Percentiles rank a stretch among this genome's conserved stretches.
phyloP scores from a whole-genome alignment of 192 early-diverging fungal genomes.

The Backusella westeae region DNA sequence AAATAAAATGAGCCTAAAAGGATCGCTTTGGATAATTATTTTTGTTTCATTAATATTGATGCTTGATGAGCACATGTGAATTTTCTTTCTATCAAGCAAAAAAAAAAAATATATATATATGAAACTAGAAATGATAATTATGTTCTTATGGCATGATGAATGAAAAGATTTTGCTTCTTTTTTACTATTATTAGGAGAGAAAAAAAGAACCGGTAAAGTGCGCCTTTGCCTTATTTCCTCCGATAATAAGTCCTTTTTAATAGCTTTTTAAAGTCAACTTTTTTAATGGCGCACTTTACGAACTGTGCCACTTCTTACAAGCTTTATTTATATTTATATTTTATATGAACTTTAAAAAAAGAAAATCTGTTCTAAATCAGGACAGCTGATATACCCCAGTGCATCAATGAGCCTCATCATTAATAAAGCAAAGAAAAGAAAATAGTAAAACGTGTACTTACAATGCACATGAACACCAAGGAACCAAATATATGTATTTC shows the following conservation, averaged over 20 bases:
- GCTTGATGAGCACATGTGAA: background rate
- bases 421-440: too few species aligned
- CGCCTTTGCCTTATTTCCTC: background rate
- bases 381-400: background rate
- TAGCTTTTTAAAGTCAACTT: background rate
- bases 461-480: background rate
- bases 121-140: background rate
- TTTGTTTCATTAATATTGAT: background rate
- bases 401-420: too few species aligned
- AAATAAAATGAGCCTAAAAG: background rate
- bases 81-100: background rate
- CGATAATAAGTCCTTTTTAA: background rate
- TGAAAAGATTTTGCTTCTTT: background rate
- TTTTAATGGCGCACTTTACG: background rate
- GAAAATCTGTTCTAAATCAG: background rate
- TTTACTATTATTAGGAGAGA: background rate
- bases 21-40: background rate
- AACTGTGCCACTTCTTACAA: background rate
- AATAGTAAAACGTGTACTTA: background rate
- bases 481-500: background rate
- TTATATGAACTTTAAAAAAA: too few species aligned
- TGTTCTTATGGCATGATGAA: background rate
- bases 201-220: background rate
- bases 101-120: background rate
- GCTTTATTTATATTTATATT: background rate